Conservation (phyloP, 306 rosid genomes). For the Fagus sylvatica region DNA sequence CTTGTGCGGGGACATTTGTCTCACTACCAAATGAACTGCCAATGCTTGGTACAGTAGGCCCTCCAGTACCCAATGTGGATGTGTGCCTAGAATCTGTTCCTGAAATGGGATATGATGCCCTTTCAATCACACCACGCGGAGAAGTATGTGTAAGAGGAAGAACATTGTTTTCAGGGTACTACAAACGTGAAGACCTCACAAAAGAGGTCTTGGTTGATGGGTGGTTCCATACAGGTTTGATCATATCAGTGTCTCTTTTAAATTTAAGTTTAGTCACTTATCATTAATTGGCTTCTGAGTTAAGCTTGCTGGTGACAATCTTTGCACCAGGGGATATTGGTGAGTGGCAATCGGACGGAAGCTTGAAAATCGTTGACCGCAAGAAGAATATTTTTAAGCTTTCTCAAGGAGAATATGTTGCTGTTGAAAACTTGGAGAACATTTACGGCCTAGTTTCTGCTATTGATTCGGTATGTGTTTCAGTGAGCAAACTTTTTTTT, state of each 20-base stretch:
- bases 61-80: conserved; percentile 95
- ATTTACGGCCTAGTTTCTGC: conserved; percentile 65
- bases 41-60: conserved; percentile 97
- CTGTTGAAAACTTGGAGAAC: conserved; percentile 95
- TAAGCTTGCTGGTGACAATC: conserved; percentile 20
- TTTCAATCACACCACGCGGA: conserved; percentile 72
- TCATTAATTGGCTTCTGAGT: conserved; percentile 8
- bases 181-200: conserved; percentile 93
- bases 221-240: conserved; percentile 96
- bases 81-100: conserved; percentile 92
- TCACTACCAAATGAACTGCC: conserved; percentile 71
- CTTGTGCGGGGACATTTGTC: conserved; percentile 95
- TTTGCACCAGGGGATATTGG: conserved; percentile 85
- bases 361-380: conserved; percentile 92
- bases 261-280: conserved; percentile 12
- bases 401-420: conserved; percentile 99
- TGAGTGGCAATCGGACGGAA: conserved; percentile 94
- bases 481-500: background rate
- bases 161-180: conserved; percentile 85
- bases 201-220: conserved; percentile 78
- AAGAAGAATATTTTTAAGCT: conserved; percentile 99
- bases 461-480: conserved; percentile 67
- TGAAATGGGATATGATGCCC: conserved; percentile 92
- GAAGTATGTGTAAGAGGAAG: conserved; percentile 82
- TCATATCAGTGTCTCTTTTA: conserved; percentile 16